Percentiles rank a stretch among this genome's conserved stretches.
Evolutionary conservation across 345 rosid species (phyloP).

Genomic region (Euphorbia tirucalli): DNA sequence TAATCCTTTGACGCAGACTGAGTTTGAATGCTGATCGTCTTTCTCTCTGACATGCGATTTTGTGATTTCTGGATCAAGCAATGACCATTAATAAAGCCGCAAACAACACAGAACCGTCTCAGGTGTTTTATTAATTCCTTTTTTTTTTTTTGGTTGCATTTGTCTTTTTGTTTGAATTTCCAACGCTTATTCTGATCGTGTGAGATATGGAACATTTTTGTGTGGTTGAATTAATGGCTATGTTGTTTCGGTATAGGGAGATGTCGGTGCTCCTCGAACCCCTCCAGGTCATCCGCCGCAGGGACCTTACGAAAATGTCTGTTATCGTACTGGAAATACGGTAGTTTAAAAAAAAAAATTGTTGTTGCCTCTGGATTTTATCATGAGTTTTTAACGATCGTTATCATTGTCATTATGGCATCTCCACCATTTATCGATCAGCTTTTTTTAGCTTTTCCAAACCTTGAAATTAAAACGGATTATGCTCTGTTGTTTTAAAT

Average conservation of each 20-base stretch:
- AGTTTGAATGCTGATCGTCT: too few species aligned
- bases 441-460: not conserved
- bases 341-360: not conserved
- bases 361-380: not conserved
- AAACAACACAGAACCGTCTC: too few species aligned
- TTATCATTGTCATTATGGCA: not conserved
- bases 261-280: constrained; percentile 8
- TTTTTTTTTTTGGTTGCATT: too few species aligned
- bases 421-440: not conserved
- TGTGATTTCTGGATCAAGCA: too few species aligned
- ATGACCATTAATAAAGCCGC: too few species aligned
- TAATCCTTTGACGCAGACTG: too few species aligned
- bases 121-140: too few species aligned
- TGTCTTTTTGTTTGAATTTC: too few species aligned
- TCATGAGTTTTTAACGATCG: not conserved
- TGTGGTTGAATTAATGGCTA: not conserved
- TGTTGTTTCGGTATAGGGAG: constrained; percentile 15
- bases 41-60: too few species aligned
- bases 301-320: constrained; percentile 14
- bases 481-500: not conserved
- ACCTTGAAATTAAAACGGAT: not conserved
- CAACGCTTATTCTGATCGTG: not conserved
- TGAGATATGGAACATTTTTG: not conserved
- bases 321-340: too few species aligned
- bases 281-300: constrained; percentile 16